phyloP scores from a whole-genome alignment of 2,329 filamentous ascomycete species.

The Claviceps capensis region DNA sequence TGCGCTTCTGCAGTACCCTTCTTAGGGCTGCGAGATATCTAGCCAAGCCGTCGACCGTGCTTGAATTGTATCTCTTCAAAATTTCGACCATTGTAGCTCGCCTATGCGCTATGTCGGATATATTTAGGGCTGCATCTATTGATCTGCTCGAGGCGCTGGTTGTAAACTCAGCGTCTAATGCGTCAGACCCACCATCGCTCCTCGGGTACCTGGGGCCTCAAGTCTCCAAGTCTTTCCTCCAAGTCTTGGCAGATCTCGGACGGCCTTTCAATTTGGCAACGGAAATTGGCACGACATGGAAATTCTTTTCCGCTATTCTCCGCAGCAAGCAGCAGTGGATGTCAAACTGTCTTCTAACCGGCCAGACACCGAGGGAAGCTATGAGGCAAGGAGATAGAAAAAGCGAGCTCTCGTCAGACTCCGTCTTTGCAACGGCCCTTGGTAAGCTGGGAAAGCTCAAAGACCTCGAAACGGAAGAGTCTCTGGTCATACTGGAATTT shows the following conservation, averaged over 20 bases:
- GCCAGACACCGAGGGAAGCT: slow-evolving; percentile 67
- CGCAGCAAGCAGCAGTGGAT: slow-evolving; percentile 92
- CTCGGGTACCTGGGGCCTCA: slow-evolving; percentile 76
- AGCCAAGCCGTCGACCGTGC: slow-evolving; percentile 45
- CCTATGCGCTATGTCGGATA: slow-evolving; percentile 56
- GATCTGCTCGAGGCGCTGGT: slow-evolving; percentile 62
- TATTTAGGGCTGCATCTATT: slow-evolving; percentile 52
- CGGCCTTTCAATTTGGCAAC: slow-evolving; percentile 54
- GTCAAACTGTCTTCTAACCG: slow-evolving; percentile 82
- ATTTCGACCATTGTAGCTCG: slow-evolving; percentile 63
- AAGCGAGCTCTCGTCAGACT: slow-evolving; percentile 36
- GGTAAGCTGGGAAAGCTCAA: slow-evolving; percentile 54
- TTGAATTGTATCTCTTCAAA: slow-evolving; percentile 73
- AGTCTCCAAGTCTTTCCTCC: slow-evolving; percentile 72
- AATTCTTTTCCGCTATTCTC: slow-evolving; percentile 72
- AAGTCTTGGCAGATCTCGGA: slow-evolving; percentile 63
- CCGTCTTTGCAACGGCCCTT: slow-evolving; percentile 63
- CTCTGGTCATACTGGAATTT: slow-evolving; percentile 71
- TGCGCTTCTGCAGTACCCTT: slow-evolving; percentile 54
- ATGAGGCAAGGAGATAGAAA: slow-evolving; percentile 43
- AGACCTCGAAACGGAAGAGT: slow-evolving; percentile 48
- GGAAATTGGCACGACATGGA: slow-evolving; percentile 63
- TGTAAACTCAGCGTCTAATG: slow-evolving; percentile 48
- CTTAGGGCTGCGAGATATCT: slow-evolving; percentile 56
- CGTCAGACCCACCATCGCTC: slow-evolving; percentile 80